phyloP scores from a whole-genome alignment of 495 filamentous ascomycete species.

The Penicillium crystallinum region DNA sequence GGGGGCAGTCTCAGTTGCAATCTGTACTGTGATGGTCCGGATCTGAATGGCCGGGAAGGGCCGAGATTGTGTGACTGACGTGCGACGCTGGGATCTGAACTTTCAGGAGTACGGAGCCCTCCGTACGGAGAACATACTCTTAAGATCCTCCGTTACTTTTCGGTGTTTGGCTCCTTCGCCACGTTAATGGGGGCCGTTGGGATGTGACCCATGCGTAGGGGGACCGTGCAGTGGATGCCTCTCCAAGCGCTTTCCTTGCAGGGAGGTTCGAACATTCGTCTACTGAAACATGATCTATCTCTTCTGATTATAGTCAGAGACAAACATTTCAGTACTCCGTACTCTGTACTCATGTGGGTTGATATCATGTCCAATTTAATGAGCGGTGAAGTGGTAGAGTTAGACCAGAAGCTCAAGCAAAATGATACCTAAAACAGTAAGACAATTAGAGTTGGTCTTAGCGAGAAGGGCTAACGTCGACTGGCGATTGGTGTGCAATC shows the following conservation, averaged over 20 bases:
- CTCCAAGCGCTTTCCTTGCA: background rate
- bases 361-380: too few species aligned
- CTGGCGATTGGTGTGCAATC: constrained; percentile 32
- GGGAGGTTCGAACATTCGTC: background rate
- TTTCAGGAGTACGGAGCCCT: too few species aligned
- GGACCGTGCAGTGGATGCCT: background rate
- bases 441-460: constrained; percentile 24
- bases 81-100: constrained; percentile 17
- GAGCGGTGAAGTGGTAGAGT: too few species aligned
- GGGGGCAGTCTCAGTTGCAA: background rate
- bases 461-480: constrained; percentile 22
- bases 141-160: too few species aligned
- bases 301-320: background rate
- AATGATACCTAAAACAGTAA: too few species aligned
- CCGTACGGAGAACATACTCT: too few species aligned
- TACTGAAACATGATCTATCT: constrained; percentile 2
- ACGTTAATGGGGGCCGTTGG: constrained; percentile 14
- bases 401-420: too few species aligned
- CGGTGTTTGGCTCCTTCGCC: too few species aligned
- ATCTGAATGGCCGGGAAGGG: constrained; percentile 20
- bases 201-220: background rate
- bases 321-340: too few species aligned
- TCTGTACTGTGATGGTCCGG: constrained; percentile 8
- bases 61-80: constrained; percentile 16
- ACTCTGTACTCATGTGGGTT: too few species aligned